Conservation (phyloP, 2,329 filamentous ascomycete genomes). For the Helotiales sp. region DNA sequence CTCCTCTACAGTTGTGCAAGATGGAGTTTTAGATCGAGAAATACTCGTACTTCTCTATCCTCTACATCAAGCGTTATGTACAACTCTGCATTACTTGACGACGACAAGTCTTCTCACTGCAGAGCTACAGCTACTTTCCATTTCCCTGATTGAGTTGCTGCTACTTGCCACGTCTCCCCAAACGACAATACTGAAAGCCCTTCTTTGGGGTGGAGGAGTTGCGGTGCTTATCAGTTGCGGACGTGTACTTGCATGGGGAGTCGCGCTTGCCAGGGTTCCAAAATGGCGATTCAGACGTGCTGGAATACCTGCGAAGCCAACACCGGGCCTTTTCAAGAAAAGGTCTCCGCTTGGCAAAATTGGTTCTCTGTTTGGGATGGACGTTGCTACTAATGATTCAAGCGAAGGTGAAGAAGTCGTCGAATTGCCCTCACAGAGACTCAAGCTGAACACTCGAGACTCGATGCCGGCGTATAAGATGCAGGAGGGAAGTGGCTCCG, state of each 20-base stretch:
- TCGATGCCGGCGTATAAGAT: slow-evolving; percentile 23
- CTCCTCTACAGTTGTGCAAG: neutral
- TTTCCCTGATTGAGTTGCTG: slow-evolving; percentile 80
- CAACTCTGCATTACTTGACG: slow-evolving; percentile 77
- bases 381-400: slow-evolving; percentile 30
- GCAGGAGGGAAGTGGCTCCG: slow-evolving; percentile 28
- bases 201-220: slow-evolving; percentile 85
- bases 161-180: slow-evolving; percentile 82
- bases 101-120: slow-evolving; percentile 86
- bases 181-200: slow-evolving; percentile 79
- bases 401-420: slow-evolving; percentile 34
- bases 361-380: slow-evolving; percentile 29
- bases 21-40: slow-evolving; percentile 35
- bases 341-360: slow-evolving; percentile 27
- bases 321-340: slow-evolving; percentile 17
- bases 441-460: slow-evolving; percentile 27
- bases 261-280: slow-evolving; percentile 84
- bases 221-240: slow-evolving; percentile 74
- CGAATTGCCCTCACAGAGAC: slow-evolving; percentile 16
- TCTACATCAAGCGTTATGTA: slow-evolving; percentile 77
- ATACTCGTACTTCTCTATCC: slow-evolving; percentile 70
- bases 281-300: slow-evolving; percentile 83
- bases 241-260: slow-evolving; percentile 79
- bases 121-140: slow-evolving; percentile 86
- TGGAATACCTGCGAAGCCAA: slow-evolving; percentile 19